Base-by-base conservation (phyloP, 208 protist species). In the Entamoeba histolytica region DNA sequence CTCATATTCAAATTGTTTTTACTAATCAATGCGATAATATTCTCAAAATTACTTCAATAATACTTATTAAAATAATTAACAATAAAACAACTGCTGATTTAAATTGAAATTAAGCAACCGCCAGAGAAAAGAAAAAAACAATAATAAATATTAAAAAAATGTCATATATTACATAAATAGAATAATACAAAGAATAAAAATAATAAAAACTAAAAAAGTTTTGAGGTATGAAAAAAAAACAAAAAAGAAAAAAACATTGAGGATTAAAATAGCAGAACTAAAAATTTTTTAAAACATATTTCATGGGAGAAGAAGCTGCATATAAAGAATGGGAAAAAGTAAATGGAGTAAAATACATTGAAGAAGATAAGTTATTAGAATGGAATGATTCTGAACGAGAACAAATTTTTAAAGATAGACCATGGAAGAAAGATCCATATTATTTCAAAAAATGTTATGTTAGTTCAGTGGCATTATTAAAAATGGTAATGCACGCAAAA, bases 361-460 rank as follows among this genome's bases (percentile, higher is more conserved):
- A 8, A 8, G 52, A 61, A 17, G 52, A 61, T 17, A 17, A 61
- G 52, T 17, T 61, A 23, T 17, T 61, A 23, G 8, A 8, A 23
- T 61, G 8, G 8, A 61, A 61, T 61, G 52, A 61, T 23, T 8
- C 8, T 8, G 52, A 61, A 17, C 52, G 17, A 8, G 17, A 61
- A 8, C 8, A 61, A 17, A 23, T 61, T 61, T 17, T 61, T 61
- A 17, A 17, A 61, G 52, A 61, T 8, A 61, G 17, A 17, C 52
- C 52, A 17, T 61, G 52, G 52, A 61, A 61, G 52, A 61, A 61
- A 61, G 52, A 61, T 94, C 93, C 94, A 7, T 10, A 94, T 14
- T 93, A 95, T 93, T 95, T 95, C 73, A 91, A 93, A 50, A 5
- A 61, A 49, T 93, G 94, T 19, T 93, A 94, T 31, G 49, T 95